A percentile compares a stretch with the other conserved stretches of the same genome.
Conservation (phyloP, 176 grass and related monocot species). For the Oryza nivara region DNA sequence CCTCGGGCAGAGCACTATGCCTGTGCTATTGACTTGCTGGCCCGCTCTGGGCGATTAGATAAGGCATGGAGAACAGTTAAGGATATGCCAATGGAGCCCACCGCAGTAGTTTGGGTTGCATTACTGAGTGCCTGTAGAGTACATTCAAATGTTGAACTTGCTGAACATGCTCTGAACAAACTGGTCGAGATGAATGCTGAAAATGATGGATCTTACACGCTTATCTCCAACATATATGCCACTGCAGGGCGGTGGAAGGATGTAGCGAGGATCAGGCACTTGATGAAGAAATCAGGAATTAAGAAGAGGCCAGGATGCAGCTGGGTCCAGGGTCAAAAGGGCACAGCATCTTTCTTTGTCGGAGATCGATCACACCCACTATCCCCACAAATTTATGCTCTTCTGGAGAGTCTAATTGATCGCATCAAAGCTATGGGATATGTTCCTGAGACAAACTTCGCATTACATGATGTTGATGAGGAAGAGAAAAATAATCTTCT, state of each 20-base stretch:
- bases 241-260: slow-evolving; percentile 78
- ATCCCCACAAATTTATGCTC: slow-evolving; percentile 73
- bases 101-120: slow-evolving; percentile 72
- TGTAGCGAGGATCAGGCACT: slow-evolving; percentile 65
- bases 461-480: slow-evolving; percentile 85
- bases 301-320: slow-evolving; percentile 89
- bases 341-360: slow-evolving; percentile 79
- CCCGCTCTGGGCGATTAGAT: slow-evolving; percentile 66
- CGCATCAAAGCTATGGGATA: slow-evolving; percentile 81
- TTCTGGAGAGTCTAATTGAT: slow-evolving; percentile 64
- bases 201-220: slow-evolving; percentile 84
- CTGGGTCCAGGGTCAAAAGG: slow-evolving; percentile 82
- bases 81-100: slow-evolving; percentile 80
- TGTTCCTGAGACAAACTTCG: slow-evolving; percentile 75
- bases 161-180: slow-evolving; percentile 71
- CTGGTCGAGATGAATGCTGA: slow-evolving; percentile 64
- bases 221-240: slow-evolving; percentile 93
- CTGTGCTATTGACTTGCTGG: slow-evolving; percentile 83
- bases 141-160: slow-evolving; percentile 89
- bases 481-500: slow-evolving; percentile 87
- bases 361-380: slow-evolving; percentile 74
- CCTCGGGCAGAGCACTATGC: slow-evolving; percentile 76
- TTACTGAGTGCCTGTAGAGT: slow-evolving; percentile 80
- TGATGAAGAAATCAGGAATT: slow-evolving; percentile 77
- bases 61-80: slow-evolving; percentile 79